Percentiles rank a stretch among this genome's conserved stretches.
Evolutionary conservation across 106 monocot species (phyloP).

Genomic region (Hemerocallis citrina): DNA sequence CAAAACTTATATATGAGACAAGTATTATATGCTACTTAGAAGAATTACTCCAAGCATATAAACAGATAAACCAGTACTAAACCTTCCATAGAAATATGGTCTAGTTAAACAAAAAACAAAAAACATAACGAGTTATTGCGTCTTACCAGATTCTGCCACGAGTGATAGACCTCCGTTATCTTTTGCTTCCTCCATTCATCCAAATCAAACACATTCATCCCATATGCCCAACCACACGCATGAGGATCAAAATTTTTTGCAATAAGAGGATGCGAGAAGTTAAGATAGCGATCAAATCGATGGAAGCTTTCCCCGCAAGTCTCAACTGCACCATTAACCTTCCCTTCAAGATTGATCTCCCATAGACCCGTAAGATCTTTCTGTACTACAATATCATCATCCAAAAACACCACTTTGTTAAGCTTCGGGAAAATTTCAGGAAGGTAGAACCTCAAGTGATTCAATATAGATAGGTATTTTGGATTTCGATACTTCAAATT

Average conservation of each 20-base stretch:
- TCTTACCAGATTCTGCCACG: constrained; percentile 44
- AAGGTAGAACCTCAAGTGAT: constrained; percentile 46
- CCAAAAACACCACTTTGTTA: constrained; percentile 51
- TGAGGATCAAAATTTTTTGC: constrained; percentile 48
- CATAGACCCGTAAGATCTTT: constrained; percentile 45
- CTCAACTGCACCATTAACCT: constrained; percentile 54
- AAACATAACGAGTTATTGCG: neutral
- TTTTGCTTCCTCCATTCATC: constrained; percentile 56
- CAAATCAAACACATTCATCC: constrained; percentile 61
- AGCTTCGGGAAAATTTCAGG: constrained; percentile 54
- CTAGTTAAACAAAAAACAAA: no score
- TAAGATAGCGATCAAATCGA: constrained; percentile 47
- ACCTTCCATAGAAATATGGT: no score
- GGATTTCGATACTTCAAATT: constrained; percentile 53
- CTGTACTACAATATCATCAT: constrained; percentile 52
- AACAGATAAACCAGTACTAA: no score
- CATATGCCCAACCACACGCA: constrained; percentile 61
- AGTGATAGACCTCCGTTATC: constrained; percentile 49
- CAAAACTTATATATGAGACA: no score
- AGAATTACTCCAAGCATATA: neutral
- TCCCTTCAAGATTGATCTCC: constrained; percentile 35
- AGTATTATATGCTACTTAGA: neutral
- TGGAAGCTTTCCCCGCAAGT: constrained; percentile 56
- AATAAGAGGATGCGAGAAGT: constrained; percentile 56
- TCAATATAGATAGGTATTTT: constrained; percentile 50